These are phyloP conservation scores for Diaporthe sp. DNA, from an alignment of 2,329 filamentous ascomycete species.

Conservation along the genomic window DNA sequence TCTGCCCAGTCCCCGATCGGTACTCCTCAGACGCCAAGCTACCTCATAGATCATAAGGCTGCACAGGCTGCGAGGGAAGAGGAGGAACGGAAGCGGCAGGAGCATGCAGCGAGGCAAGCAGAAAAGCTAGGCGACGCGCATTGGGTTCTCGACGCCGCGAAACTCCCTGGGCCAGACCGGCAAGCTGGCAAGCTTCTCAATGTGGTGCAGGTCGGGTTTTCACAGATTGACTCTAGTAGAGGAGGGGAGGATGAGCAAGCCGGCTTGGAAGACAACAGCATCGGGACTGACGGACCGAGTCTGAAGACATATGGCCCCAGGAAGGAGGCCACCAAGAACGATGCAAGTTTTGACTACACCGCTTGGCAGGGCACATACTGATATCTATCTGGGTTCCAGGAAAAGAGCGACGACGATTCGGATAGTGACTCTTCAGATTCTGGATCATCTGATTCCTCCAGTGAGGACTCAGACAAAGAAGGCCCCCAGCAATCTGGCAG, in stretches of 20 bases:
- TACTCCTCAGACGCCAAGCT: slow-evolving; percentile 51
- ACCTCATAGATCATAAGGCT: slow-evolving; percentile 67
- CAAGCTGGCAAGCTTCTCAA: slow-evolving; percentile 55
- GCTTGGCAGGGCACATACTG: slow-evolving; percentile 7
- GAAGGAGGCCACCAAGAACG: slow-evolving; percentile 25
- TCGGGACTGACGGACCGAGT: slow-evolving; percentile 23
- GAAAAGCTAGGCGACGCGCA: slow-evolving; percentile 76
- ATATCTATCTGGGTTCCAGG: slow-evolving; percentile 23
- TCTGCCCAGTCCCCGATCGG: slow-evolving; percentile 47
- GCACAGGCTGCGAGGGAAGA: slow-evolving; percentile 74
- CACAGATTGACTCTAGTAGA: slow-evolving; percentile 58
- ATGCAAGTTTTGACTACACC: slow-evolving; percentile 30
- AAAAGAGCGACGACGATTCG: slow-evolving; percentile 29
- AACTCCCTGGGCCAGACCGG: slow-evolving; percentile 29
- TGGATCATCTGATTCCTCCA: slow-evolving; percentile 52
- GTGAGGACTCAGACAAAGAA: slow-evolving; percentile 49
- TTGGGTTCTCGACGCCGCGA: slow-evolving; percentile 76
- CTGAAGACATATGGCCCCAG: slow-evolving; percentile 36
- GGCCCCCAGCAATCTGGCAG: slow-evolving; percentile 43
- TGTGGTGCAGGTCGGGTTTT: slow-evolving; percentile 71
- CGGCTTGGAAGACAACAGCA: slow-evolving; percentile 48
- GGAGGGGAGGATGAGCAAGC: not conserved
- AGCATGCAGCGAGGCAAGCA: slow-evolving; percentile 71
- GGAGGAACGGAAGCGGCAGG: slow-evolving; percentile 75
- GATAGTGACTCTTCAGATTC: slow-evolving; percentile 48